These are phyloP conservation scores for Rhizopogon sp. DNA, from an alignment of 768 basidiomycete species.

Conservation along the genomic window DNA sequence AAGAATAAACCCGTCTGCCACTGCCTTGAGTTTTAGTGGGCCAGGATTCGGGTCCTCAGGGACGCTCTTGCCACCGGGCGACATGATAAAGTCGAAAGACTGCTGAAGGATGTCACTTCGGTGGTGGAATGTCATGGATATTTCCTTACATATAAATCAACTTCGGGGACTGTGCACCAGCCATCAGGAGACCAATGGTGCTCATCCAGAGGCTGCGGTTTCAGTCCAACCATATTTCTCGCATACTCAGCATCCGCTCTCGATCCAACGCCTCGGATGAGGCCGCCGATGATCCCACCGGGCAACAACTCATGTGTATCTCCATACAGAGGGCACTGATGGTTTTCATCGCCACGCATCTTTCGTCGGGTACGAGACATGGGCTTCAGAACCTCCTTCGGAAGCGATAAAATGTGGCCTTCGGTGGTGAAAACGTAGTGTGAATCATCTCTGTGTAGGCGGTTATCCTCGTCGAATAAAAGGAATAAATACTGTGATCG, in stretches of 20 bases:
- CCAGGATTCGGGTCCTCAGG: conserved; percentile 70
- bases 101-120: conserved; percentile 23
- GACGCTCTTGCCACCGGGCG: conserved; percentile 45
- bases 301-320: conserved; percentile 33
- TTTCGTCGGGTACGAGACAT: conserved; percentile 55
- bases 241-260: conserved; percentile 81
- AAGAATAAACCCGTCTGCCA: conserved; percentile 68
- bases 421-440: conserved; percentile 95
- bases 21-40: conserved; percentile 54
- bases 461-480: conserved; percentile 84
- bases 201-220: conserved; percentile 45
- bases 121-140: conserved; percentile 7
- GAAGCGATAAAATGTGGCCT: conserved; percentile 80
- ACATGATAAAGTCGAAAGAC: conserved; percentile 82
- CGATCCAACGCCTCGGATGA: conserved; percentile 65
- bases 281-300: conserved; percentile 33
- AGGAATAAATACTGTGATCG: conserved; percentile 78
- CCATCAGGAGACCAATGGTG: conserved; percentile 63
- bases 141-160: conserved; percentile 61
- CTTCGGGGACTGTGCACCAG: conserved; percentile 68
- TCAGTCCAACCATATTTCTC: conserved; percentile 57
- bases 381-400: conserved; percentile 46
- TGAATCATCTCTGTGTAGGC: conserved; percentile 67
- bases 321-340: conserved; percentile 72
- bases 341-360: conserved; percentile 56